Conservation (phyloP, 2,329 filamentous ascomycete genomes). For the Hypoxylon sp. region DNA sequence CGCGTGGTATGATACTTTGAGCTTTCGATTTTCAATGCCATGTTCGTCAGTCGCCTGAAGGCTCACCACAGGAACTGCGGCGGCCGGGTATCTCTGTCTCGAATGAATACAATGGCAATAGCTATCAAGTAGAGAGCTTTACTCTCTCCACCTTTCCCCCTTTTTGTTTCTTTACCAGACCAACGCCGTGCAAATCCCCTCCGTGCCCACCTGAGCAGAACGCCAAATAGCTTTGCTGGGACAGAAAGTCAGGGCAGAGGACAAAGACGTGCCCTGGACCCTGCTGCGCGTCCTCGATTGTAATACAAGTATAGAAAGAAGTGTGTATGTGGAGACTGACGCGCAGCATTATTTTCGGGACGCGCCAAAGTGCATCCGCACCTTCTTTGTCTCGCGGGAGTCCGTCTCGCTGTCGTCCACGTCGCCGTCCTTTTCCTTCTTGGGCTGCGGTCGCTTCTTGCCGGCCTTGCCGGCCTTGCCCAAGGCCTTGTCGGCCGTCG, state of each 20-base stretch:
- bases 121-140: neutral
- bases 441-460: conserved; percentile 62
- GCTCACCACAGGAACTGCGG: no score
- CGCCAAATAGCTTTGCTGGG: conserved; percentile 10
- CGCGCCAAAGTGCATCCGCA: conserved; percentile 66
- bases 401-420: conserved; percentile 68
- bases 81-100: conserved; percentile 30
- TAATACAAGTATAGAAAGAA: neutral
- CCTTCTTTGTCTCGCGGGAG: conserved; percentile 60
- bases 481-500: conserved; percentile 48
- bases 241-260: neutral
- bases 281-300: neutral
- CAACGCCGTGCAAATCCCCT: conserved; percentile 16
- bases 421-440: conserved; percentile 57
- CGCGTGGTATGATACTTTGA: neutral
- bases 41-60: no score
- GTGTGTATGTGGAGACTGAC: no score
- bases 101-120: conserved; percentile 6
- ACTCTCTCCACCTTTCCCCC: no score
- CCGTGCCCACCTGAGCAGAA: conserved; percentile 1
- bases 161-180: neutral
- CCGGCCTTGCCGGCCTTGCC: conserved; percentile 43
- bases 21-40: neutral
- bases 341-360: conserved; percentile 53
- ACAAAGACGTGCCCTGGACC: neutral